A percentile compares a stretch with the other conserved stretches of the same genome.
phyloP scores from a whole-genome alignment of 805 yeast species.

The Spathaspora gorwiae region DNA sequence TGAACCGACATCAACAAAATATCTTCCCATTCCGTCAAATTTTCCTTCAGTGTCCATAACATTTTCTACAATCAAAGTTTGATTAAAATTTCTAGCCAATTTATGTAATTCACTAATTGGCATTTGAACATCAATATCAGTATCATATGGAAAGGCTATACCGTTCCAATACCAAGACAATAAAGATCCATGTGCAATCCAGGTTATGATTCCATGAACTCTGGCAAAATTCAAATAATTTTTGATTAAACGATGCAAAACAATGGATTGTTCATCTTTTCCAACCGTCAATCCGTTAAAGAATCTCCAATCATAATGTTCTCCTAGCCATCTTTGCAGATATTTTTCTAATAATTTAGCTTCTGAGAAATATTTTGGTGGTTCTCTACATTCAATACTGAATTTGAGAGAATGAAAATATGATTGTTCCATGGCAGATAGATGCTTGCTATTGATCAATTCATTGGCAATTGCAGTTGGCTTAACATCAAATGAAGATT shows the following conservation, averaged over 20 bases:
- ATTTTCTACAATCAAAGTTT: conserved; percentile 46
- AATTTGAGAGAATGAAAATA: conserved; percentile 16
- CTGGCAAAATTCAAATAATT: conserved; percentile 49
- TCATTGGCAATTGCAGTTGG: conserved; percentile 11
- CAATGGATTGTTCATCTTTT: conserved; percentile 30
- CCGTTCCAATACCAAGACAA: conserved; percentile 67
- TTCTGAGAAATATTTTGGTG: conserved; percentile 29
- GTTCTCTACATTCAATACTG: conserved; percentile 12
- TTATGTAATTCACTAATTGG: conserved; percentile 44
- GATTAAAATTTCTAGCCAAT: conserved; percentile 46
- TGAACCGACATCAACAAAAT: conserved; percentile 42
- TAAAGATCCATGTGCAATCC: conserved; percentile 66
- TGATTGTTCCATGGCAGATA: conserved; percentile 8
- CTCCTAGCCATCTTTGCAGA: conserved; percentile 19
- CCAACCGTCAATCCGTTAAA: conserved; percentile 23
- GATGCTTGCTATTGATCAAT: conserved; percentile 4
- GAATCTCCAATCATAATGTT: conserved; percentile 39
- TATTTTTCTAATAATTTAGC: conserved; percentile 15
- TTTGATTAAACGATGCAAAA: conserved; percentile 47
- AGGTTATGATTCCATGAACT: conserved; percentile 44
- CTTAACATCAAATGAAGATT: conserved; percentile 21
- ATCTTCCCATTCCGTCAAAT: conserved; percentile 53
- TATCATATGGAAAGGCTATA: conserved; percentile 60
- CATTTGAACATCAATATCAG: conserved; percentile 63
- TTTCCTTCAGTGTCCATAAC: conserved; percentile 10